phyloP scores from a whole-genome alignment of 495 filamentous ascomycete genomes.

The Penicillium manginii region DNA sequence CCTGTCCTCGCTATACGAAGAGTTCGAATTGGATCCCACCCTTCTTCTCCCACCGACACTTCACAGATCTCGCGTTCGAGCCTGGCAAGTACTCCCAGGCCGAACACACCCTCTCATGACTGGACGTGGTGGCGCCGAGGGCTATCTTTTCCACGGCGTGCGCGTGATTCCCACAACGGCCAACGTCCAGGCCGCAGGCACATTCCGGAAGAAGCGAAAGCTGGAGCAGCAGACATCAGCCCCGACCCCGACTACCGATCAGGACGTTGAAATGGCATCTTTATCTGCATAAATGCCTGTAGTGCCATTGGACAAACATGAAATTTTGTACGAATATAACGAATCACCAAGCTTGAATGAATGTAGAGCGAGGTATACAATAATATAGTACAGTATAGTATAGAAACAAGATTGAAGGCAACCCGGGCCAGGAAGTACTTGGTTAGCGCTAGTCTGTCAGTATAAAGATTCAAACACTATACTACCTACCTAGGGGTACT shows the following conservation, averaged over 20 bases:
- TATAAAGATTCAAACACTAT: no score
- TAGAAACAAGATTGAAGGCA: no score
- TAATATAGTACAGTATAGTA: no score
- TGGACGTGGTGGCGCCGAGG: conserved; percentile 81
- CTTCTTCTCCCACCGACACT: conserved; percentile 77
- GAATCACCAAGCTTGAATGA: conserved; percentile 1
- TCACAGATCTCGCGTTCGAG: conserved; percentile 72
- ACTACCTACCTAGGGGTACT: no score
- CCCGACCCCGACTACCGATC: conserved; percentile 31
- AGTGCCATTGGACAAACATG: conserved; percentile 12
- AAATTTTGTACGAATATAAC: conserved; percentile 26
- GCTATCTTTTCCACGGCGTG: conserved; percentile 84
- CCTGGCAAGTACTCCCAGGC: conserved; percentile 90
- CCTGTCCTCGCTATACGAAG: conserved; percentile 59
- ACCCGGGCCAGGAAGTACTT: no score
- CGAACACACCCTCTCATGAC: conserved; percentile 95
- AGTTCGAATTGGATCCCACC: conserved; percentile 84
- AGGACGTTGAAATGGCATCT: conserved; percentile 40
- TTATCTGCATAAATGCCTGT: conserved; percentile 15
- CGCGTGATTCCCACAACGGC: conserved; percentile 78
- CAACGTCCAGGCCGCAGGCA: conserved; percentile 80
- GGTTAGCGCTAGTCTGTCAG: no score
- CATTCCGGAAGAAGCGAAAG: conserved; percentile 56
- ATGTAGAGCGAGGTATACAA: no score
- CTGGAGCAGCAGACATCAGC: conserved; percentile 27